These are phyloP conservation scores for Mortierella sp. DNA, from an alignment of 371 early-diverging fungal species.

Conservation along the genomic window DNA sequence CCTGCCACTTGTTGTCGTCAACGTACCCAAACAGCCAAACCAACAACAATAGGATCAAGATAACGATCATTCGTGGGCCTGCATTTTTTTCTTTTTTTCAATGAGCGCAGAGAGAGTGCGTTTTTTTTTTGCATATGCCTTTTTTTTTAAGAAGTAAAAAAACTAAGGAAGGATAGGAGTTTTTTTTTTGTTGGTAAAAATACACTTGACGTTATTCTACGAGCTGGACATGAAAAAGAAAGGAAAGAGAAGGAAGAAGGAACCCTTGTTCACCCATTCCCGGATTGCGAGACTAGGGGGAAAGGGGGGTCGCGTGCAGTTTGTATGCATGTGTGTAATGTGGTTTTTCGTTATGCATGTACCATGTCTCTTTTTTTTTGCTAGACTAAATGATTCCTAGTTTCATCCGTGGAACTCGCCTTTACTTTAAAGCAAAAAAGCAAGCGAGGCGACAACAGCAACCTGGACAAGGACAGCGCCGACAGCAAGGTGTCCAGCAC, in stretches of 20 bases:
- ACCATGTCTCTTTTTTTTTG: no score
- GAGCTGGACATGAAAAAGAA: background rate
- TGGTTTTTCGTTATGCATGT: no score
- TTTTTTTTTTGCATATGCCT: background rate
- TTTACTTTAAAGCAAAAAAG: background rate
- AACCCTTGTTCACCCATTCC: background rate
- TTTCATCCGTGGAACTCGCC: no score
- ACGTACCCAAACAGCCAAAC: background rate
- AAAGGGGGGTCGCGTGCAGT: background rate
- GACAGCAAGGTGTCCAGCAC: background rate
- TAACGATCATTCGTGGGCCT: no score
- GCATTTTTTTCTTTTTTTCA: no score
- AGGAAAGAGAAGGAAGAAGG: background rate
- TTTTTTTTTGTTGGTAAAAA: slow-evolving; percentile 2
- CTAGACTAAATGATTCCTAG: no score
- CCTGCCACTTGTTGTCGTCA: no score
- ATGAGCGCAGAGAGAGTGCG: background rate
- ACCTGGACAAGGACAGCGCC: background rate
- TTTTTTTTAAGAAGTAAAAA: background rate
- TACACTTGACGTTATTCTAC: background rate
- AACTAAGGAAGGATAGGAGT: background rate
- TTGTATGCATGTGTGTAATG: background rate
- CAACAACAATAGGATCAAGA: background rate
- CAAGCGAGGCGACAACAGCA: background rate
- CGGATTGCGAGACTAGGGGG: no score